Evolutionary conservation across 495 filamentous ascomycete species (phyloP).

Genomic region (Hypoxylon cercidicola): DNA sequence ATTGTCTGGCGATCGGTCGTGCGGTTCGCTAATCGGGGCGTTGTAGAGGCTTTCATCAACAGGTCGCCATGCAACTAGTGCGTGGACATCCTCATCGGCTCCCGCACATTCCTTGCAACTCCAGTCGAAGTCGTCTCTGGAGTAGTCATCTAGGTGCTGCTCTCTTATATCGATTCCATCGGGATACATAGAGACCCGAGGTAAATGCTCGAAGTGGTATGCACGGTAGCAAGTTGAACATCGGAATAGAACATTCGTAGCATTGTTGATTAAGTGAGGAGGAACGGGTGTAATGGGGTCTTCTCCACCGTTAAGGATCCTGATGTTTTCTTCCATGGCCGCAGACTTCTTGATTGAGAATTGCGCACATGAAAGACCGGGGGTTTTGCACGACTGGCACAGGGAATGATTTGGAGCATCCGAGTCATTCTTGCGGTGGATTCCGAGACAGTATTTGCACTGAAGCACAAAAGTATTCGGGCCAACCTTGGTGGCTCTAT

Average conservation of each 20-base stretch:
- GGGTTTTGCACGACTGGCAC: constrained; percentile 74
- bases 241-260: constrained; percentile 80
- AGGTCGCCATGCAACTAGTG: constrained; percentile 89
- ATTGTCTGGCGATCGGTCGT: constrained; percentile 68
- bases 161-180: constrained; percentile 54
- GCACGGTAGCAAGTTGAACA: constrained; percentile 80
- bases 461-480: constrained; percentile 85
- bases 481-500: constrained; percentile 91
- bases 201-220: constrained; percentile 85
- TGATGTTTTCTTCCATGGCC: constrained; percentile 81
- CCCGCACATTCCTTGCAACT: constrained; percentile 77
- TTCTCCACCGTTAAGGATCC: constrained; percentile 77
- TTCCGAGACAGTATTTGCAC: constrained; percentile 83
- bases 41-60: constrained; percentile 60
- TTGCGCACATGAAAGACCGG: constrained; percentile 70
- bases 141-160: constrained; percentile 65
- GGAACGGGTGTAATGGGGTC: constrained; percentile 77
- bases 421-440: constrained; percentile 71
- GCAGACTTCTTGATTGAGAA: constrained; percentile 72
- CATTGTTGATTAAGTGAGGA: constrained; percentile 74
- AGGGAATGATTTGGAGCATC: constrained; percentile 72
- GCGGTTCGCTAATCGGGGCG: constrained; percentile 38
- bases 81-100: constrained; percentile 68
- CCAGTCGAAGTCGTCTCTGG: constrained; percentile 62
- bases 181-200: constrained; percentile 51